Conservation (phyloP, 257 asterid genomes). For the Ballota nigra region DNA sequence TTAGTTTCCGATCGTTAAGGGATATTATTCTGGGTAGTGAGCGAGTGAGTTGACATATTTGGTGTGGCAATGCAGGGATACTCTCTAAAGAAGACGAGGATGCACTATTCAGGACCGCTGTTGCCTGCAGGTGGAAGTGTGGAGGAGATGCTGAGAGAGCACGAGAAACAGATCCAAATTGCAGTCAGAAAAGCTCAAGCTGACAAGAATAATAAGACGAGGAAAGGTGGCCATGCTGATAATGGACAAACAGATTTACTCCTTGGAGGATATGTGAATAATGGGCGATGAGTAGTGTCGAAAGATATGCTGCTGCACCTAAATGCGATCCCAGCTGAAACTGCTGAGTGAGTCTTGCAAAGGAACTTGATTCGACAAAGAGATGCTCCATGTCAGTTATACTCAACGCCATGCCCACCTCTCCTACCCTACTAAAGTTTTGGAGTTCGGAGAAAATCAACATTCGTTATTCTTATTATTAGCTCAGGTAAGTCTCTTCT, state of each 20-base stretch:
- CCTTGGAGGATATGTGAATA: slow-evolving; percentile 43
- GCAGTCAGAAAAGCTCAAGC: slow-evolving; percentile 86
- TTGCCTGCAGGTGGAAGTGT: slow-evolving; percentile 60
- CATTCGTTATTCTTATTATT: background rate
- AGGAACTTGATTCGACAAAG: background rate
- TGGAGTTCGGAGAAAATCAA: background rate
- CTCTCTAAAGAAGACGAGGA: slow-evolving; percentile 50
- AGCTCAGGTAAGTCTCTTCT: background rate
- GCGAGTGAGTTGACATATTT: slow-evolving; percentile 5
- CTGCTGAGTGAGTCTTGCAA: background rate
- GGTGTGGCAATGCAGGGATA: slow-evolving; percentile 35
- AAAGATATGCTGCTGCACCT: slow-evolving; percentile 14
- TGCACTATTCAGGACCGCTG: slow-evolving; percentile 85
- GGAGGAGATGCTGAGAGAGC: slow-evolving; percentile 85
- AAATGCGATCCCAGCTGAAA: background rate
- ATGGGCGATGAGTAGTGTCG: slow-evolving; percentile 48
- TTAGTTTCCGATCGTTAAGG: background rate
- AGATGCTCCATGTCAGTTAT: background rate
- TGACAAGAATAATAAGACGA: slow-evolving; percentile 47
- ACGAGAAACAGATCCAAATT: slow-evolving; percentile 70
- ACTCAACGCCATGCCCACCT: background rate
- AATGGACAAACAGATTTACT: slow-evolving; percentile 65
- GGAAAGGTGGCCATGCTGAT: slow-evolving; percentile 36
- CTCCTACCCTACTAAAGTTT: background rate
- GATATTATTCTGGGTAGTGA: background rate